These are phyloP conservation scores for Bjerkandera adusta DNA, from an alignment of 1,284 basidiomycete species.

Conservation along the genomic window DNA sequence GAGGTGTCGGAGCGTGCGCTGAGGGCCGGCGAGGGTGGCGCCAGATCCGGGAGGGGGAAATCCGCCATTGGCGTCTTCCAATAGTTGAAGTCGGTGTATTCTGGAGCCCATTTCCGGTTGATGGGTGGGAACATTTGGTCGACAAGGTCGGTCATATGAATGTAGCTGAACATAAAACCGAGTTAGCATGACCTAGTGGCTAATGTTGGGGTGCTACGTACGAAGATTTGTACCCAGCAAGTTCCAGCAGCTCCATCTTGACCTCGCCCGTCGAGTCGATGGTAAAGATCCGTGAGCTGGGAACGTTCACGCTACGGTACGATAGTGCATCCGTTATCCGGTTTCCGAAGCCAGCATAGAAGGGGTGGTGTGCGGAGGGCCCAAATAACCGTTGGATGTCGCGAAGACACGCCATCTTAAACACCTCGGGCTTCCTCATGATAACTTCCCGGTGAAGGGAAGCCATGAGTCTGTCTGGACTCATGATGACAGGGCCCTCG, in stretches of 20 bases:
- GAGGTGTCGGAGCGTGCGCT: constrained; percentile 89
- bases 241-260: constrained; percentile 94
- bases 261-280: constrained; percentile 96
- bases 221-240: constrained; percentile 97
- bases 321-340: constrained; percentile 97
- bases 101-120: constrained; percentile 81
- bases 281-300: constrained; percentile 95
- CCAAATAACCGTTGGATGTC: constrained; percentile 96
- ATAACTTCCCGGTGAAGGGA: constrained; percentile 98
- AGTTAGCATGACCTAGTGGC: background rate
- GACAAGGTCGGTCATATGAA: constrained; percentile 97
- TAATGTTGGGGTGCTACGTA: constrained; percentile 38
- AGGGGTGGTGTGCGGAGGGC: constrained; percentile 68
- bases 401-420: constrained; percentile 99
- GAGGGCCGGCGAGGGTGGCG: constrained; percentile 88
- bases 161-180: constrained; percentile 55
- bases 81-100: constrained; percentile 97
- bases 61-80: constrained; percentile 86
- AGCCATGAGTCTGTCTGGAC: constrained; percentile 93
- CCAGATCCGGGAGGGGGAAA: constrained; percentile 84
- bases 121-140: constrained; percentile 99
- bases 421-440: constrained; percentile 97
- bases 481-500: constrained; percentile 99
- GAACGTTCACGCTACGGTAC: constrained; percentile 94
- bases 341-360: constrained; percentile 99